Conservation (phyloP, 1,284 basidiomycete genomes). For the Melampsora americana region DNA sequence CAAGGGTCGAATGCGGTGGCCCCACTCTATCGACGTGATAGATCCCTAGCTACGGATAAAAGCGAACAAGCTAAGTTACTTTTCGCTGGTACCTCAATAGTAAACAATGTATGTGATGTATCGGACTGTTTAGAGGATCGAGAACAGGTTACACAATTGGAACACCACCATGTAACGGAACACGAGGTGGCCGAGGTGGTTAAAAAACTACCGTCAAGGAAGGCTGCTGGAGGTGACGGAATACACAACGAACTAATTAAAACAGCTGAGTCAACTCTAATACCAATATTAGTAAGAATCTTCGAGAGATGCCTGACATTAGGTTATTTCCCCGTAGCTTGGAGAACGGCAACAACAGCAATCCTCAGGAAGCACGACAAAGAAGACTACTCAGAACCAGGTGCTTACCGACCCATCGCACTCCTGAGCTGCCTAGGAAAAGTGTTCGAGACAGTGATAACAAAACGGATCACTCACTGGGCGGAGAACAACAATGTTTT, state of each 20-base stretch:
- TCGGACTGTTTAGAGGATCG: background rate
- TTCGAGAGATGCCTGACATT: background rate
- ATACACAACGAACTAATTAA: background rate
- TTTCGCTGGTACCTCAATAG: background rate
- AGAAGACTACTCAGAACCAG: background rate
- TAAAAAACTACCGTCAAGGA: too few relatives aligned
- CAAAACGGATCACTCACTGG: too few relatives aligned
- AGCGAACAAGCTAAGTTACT: too few relatives aligned
- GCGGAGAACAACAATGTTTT: background rate
- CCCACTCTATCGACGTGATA: background rate
- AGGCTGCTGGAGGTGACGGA: background rate
- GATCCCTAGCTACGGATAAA: background rate
- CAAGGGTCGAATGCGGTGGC: background rate
- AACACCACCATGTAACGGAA: background rate
- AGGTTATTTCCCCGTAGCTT: background rate
- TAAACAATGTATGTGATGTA: background rate
- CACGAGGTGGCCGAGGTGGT: background rate
- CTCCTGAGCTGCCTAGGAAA: too few relatives aligned
- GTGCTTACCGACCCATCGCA: constrained; percentile 3
- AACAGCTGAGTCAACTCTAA: too few relatives aligned
- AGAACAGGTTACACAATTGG: background rate
- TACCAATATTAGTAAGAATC: too few relatives aligned
- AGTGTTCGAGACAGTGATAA: too few relatives aligned
- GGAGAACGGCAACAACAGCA: constrained; percentile 7
- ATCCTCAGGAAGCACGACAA: constrained; percentile 1